phyloP scores from a whole-genome alignment of 2,329 filamentous ascomycete genomes.

The Apiospora saccharicola region DNA sequence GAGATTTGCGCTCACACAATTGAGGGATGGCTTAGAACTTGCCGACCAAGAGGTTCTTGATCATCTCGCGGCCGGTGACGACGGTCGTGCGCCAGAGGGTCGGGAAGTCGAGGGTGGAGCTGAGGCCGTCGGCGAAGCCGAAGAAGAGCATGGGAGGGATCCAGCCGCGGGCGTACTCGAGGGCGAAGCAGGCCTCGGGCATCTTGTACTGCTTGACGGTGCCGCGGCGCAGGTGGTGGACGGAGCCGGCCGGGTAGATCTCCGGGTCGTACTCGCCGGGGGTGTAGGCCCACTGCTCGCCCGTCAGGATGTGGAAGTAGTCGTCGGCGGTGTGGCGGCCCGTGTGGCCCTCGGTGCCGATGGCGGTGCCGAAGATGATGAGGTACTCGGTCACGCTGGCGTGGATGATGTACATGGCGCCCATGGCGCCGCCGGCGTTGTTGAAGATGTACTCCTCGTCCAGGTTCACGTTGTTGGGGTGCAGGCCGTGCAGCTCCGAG shows the following conservation, averaged over 20 bases:
- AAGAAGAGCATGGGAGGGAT: conserved; percentile 94
- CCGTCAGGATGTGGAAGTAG: conserved; percentile 90
- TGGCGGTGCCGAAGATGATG: conserved; percentile 84
- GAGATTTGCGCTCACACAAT: background rate
- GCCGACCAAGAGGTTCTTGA: conserved; percentile 71
- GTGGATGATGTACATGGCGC: conserved; percentile 89
- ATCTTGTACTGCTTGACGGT: conserved; percentile 84
- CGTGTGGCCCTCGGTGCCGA: conserved; percentile 87
- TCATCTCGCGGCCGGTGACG: conserved; percentile 80
- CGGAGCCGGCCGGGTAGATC: conserved; percentile 71
- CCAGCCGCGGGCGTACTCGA: conserved; percentile 88
- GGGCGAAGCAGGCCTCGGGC: conserved; percentile 77
- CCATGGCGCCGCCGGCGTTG: conserved; percentile 91
- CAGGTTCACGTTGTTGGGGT: conserved; percentile 66
- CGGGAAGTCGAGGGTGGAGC: conserved; percentile 83
- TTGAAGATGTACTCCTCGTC: conserved; percentile 90
- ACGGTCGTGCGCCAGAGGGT: conserved; percentile 82
- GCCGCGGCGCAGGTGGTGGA: conserved; percentile 77
- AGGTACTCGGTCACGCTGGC: conserved; percentile 89
- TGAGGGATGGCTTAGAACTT: conserved; percentile 65
- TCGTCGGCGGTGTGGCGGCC: conserved; percentile 92
- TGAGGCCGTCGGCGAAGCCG: conserved; percentile 82
- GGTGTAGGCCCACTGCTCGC: conserved; percentile 78
- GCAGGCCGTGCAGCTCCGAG: conserved; percentile 65
- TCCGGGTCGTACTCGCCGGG: conserved; percentile 72